Conservation (phyloP, 768 basidiomycete genomes). For the Rhizopogon vesiculosus region DNA sequence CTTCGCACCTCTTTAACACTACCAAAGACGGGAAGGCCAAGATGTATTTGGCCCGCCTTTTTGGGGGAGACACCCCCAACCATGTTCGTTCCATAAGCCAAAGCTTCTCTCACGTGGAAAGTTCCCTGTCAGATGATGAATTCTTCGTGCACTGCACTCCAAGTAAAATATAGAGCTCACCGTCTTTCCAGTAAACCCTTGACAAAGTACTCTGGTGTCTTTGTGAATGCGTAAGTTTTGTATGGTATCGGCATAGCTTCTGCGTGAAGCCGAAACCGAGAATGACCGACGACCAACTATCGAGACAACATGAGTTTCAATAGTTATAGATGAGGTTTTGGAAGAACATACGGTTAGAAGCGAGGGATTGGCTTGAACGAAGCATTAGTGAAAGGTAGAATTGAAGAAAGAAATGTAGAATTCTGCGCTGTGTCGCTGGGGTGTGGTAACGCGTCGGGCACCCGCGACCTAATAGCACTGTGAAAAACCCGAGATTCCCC, state of each 20-base stretch:
- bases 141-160: background rate
- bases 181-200: slow-evolving; percentile 97
- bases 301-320: background rate
- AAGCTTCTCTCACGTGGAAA: slow-evolving; percentile 91
- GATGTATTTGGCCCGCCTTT: slow-evolving; percentile 94
- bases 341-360: slow-evolving; percentile 41
- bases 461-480: slow-evolving; percentile 21
- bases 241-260: slow-evolving; percentile 84
- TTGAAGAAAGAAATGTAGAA: slow-evolving; percentile 8
- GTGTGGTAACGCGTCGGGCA: slow-evolving; percentile 8
- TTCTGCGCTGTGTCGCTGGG: slow-evolving; percentile 5
- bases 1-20: slow-evolving; percentile 76
- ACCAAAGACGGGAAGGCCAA: slow-evolving; percentile 93
- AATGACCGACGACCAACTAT: slow-evolving; percentile 74
- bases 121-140: slow-evolving; percentile 60
- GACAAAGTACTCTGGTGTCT: slow-evolving; percentile 88
- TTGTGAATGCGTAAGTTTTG: slow-evolving; percentile 89
- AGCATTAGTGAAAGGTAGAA: slow-evolving; percentile 39
- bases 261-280: slow-evolving; percentile 69
- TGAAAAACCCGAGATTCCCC: slow-evolving; percentile 3
- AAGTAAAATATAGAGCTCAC: slow-evolving; percentile 36
- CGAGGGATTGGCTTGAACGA: slow-evolving; percentile 53
- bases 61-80: slow-evolving; percentile 96
- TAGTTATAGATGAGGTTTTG: background rate
- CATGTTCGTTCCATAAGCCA: slow-evolving; percentile 95